Conservation (phyloP, 2,329 filamentous ascomycete species). For the Metarhizium anisopliae region DNA sequence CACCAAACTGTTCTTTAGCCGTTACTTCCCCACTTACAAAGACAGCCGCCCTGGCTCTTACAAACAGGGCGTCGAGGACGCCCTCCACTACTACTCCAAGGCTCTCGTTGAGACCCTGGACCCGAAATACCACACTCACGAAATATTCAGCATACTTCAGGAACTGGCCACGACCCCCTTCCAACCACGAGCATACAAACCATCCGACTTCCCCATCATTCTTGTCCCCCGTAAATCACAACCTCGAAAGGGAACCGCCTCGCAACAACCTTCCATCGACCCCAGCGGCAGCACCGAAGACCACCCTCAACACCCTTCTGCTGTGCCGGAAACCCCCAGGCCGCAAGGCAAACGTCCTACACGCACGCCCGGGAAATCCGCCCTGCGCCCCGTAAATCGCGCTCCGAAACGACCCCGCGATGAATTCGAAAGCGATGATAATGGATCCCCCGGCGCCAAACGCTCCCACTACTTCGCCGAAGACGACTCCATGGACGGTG, state of each 20-base stretch:
- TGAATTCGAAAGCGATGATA: constrained; percentile 30
- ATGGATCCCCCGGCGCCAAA: constrained; percentile 27
- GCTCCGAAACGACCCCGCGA: constrained; percentile 34
- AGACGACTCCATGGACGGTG: constrained; percentile 18
- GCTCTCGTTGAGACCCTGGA: constrained; percentile 29
- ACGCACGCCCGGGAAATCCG: constrained; percentile 10
- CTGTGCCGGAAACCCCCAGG: constrained; percentile 14
- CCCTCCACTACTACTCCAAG: constrained; percentile 35
- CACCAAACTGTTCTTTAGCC: constrained; percentile 23
- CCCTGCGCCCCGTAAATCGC: constrained; percentile 13
- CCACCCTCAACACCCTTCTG: constrained; percentile 3
- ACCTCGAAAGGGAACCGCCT: neutral
- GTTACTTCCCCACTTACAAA: constrained; percentile 20
- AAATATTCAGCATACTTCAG: constrained; percentile 26
- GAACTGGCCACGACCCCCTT: constrained; percentile 18
- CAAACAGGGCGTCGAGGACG: constrained; percentile 30
- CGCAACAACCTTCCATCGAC: constrained; percentile 1
- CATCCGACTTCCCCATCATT: constrained; percentile 19
- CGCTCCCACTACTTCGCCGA: constrained; percentile 23
- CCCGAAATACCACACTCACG: constrained; percentile 22
- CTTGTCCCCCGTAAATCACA: constrained; percentile 14
- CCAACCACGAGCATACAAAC: constrained; percentile 16
- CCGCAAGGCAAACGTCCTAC: constrained; percentile 20
- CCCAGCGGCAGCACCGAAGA: constrained; percentile 8
- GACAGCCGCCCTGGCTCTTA: constrained; percentile 22